Base-by-base conservation (phyloP, 2,329 filamentous ascomycete species). In the Diaporthe sp. region DNA sequence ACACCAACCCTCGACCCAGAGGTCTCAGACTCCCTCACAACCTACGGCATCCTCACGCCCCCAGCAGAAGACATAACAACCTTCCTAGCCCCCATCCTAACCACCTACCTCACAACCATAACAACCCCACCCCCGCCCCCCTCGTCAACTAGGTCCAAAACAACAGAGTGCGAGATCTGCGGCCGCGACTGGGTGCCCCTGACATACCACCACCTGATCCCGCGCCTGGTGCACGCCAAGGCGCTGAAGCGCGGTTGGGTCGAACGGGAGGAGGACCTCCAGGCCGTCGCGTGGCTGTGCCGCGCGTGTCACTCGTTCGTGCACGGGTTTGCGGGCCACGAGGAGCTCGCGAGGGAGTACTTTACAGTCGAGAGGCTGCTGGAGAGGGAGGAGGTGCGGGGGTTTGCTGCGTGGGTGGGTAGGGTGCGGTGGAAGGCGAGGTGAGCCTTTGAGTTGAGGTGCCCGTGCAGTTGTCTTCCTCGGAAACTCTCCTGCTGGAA, bases 161-260 rank as follows among this genome's bases (percentile, higher is more conserved):
- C 83, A 0, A 83, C 86, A 0, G 87, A 86, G 6, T 97, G 95
- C 82, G 95, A 97, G 84, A 89, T 97, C 33, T 97, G 95, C 82
- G 89, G 87, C 2, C 87, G 95, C 1, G 89, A 91, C 76, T 95
- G 94, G 90, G 90, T 97, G 30, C 90, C 91, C 12, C 83, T 97
- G 76, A 94, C 93, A 1, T 97, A 97, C 81, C 95, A 97, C 81
- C 95, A 97, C 84, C 85, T 97, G 57, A 95, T 97, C 71, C 95
- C 95, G n/a, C 89, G 91, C 54, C 89, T 90, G 57, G 92, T 95
- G 75, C 95, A 97, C 82, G 91, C 89, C 10, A 95, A 95, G 81
- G 94, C 90, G 4, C 82, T 95, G 52, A 95, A 94, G 86, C 87
- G 94, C 55, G 93, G 93, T 1, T 97, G 95, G 95, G n/a, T n/a